These are phyloP conservation scores for Arabis alpina DNA, from an alignment of 345 rosid species.

Conservation along the genomic window DNA sequence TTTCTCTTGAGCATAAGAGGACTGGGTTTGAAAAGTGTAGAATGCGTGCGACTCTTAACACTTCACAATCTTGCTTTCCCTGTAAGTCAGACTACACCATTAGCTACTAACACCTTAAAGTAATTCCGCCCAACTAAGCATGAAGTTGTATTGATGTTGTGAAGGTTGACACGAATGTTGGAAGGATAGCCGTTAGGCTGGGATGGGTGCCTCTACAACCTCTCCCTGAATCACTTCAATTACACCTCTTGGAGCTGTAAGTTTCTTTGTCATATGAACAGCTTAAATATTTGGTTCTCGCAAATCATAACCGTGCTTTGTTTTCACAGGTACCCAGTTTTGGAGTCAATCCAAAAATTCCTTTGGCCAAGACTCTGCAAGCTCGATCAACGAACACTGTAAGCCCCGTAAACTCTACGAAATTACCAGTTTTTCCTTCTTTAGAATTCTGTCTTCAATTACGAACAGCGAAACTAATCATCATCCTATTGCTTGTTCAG, in stretches of 20 bases:
- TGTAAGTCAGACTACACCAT: slow-evolving; percentile 51
- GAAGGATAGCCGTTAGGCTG: slow-evolving; percentile 91
- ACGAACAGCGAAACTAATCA: slow-evolving; percentile 31
- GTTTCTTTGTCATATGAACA: slow-evolving; percentile 40
- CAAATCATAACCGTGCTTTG: slow-evolving; percentile 38
- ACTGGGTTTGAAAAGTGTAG: slow-evolving; percentile 92
- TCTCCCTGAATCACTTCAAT: slow-evolving; percentile 87
- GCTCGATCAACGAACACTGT: slow-evolving; percentile 89
- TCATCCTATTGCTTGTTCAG: slow-evolving; percentile 48
- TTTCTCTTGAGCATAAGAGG: slow-evolving; percentile 85
- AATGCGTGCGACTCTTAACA: slow-evolving; percentile 89
- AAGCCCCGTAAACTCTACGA: slow-evolving; percentile 42
- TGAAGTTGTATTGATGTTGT: slow-evolving; percentile 27
- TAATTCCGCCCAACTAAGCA: slow-evolving; percentile 24
- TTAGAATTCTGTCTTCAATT: not conserved
- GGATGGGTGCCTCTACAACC: slow-evolving; percentile 99
- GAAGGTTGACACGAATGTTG: slow-evolving; percentile 97
- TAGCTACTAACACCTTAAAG: slow-evolving; percentile 26
- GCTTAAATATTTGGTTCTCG: not conserved
- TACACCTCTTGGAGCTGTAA: slow-evolving; percentile 92
- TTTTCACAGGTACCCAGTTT: slow-evolving; percentile 73
- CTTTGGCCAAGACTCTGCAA: slow-evolving; percentile 98
- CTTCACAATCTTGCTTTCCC: slow-evolving; percentile 96
- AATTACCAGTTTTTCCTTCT: not conserved
- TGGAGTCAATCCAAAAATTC: slow-evolving; percentile 87